Evolutionary conservation across 352 stramenopile genomes (phyloP).

Genomic region (Phytophthora gonapodyides): DNA sequence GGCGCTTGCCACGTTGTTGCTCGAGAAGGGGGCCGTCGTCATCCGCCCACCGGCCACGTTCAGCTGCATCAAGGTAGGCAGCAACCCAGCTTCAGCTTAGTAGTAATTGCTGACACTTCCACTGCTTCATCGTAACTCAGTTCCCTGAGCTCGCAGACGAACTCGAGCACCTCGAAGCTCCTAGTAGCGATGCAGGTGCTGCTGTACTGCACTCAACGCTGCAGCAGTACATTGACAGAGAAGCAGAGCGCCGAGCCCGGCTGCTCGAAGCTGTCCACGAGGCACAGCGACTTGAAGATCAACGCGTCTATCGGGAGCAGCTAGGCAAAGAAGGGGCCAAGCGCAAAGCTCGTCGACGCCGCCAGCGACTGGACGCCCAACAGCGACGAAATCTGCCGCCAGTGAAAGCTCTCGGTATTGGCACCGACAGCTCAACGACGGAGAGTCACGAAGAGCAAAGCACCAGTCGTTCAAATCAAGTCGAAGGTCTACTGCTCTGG

Average conservation of each 20-base stretch:
- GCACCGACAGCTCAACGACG: neutral
- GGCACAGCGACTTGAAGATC: constrained; percentile 48
- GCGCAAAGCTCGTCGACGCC: constrained; percentile 44
- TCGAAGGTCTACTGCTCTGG: constrained; percentile 27
- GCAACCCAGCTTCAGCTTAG: neutral
- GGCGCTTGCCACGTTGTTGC: constrained; percentile 45
- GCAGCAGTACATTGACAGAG: constrained; percentile 31
- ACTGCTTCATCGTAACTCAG: neutral
- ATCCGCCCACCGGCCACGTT: constrained; percentile 37
- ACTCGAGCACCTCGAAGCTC: constrained; percentile 10
- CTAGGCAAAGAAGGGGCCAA: constrained; percentile 47
- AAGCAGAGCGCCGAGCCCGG: constrained; percentile 30
- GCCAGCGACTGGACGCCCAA: constrained; percentile 35
- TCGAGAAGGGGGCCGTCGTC: constrained; percentile 49
- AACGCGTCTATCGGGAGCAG: constrained; percentile 51
- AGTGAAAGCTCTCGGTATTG: constrained; percentile 13
- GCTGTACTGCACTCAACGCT: constrained; percentile 12
- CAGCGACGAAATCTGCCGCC: constrained; percentile 6
- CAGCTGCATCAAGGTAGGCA: constrained; percentile 45
- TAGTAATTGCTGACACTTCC: constrained; percentile 1
- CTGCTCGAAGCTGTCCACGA: constrained; percentile 46
- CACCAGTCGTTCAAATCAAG: constrained; percentile 1
- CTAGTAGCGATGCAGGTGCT: constrained; percentile 7
- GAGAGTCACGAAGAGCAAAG: constrained; percentile 7
- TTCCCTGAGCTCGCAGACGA: constrained; percentile 30